Evolutionary conservation across 2,329 filamentous ascomycete species (phyloP).

Genomic region (Exophiala lecanii-corni): DNA sequence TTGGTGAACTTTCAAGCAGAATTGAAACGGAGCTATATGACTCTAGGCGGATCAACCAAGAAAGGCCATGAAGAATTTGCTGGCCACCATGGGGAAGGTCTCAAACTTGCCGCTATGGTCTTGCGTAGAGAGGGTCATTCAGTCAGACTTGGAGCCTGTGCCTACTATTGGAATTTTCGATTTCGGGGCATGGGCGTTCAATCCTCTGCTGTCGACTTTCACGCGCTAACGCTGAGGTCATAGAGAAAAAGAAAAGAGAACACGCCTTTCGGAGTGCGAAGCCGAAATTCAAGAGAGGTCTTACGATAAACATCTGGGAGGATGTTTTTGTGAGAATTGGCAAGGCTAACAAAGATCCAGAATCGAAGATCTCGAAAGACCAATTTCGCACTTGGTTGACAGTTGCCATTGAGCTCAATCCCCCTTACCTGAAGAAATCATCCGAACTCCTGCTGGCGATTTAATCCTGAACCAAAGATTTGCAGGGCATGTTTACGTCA

Average conservation of each 20-base stretch:
- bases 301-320: conserved; percentile 16
- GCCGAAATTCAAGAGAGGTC: conserved; percentile 4
- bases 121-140: conserved; percentile 25
- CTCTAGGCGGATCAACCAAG: conserved; percentile 18
- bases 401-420: conserved; percentile 16
- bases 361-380: conserved; percentile 3
- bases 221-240: too few species aligned
- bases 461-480: conserved; percentile 12
- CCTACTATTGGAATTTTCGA: conserved; percentile 25
- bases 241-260: conserved; percentile 6
- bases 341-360: conserved; percentile 1
- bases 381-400: conserved; percentile 18
- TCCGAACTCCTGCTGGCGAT: conserved; percentile 10
- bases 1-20: conserved; percentile 27
- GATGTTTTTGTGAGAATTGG: conserved; percentile 17
- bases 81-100: conserved; percentile 29
- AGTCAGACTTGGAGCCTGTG: conserved; percentile 20
- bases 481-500: conserved; percentile 15
- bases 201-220: conserved; percentile 7
- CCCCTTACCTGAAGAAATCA: conserved; percentile 4
- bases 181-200: conserved; percentile 10
- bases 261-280: neutral
- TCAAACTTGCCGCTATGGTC: conserved; percentile 29
- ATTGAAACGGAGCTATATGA: conserved; percentile 15
- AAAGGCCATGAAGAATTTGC: conserved; percentile 12